These are phyloP conservation scores for Trichoderma atroviride DNA, from an alignment of 2,329 filamentous ascomycete species.

Conservation along the genomic window DNA sequence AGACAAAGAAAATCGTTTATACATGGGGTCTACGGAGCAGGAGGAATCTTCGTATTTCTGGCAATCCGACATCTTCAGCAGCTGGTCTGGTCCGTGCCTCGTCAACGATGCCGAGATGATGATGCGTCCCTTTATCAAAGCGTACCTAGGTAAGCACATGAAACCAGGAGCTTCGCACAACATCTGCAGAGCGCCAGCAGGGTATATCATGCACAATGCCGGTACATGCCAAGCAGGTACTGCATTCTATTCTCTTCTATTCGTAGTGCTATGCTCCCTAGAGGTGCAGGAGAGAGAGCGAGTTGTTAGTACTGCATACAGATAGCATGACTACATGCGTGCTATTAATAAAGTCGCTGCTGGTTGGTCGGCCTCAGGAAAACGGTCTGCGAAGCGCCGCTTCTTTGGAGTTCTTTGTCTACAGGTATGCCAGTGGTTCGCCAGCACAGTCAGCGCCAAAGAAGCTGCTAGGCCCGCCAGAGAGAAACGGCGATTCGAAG, in stretches of 20 bases:
- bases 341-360: conserved; percentile 15
- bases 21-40: background rate
- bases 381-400: background rate
- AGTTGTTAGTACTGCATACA: background rate
- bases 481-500: background rate
- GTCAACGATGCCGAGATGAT: conserved; percentile 8
- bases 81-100: conserved; percentile 7
- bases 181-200: conserved; percentile 2
- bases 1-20: background rate
- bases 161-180: conserved; percentile 17
- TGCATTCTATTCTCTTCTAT: too few species aligned
- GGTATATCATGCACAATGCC: conserved; percentile 6
- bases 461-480: background rate
- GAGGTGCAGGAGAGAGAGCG: background rate
- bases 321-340: background rate
- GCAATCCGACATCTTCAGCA: background rate
- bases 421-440: background rate
- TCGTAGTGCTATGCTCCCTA: background rate
- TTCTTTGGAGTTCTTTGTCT: background rate
- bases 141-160: conserved; percentile 10
- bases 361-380: conserved; percentile 3
- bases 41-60: background rate
- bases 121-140: conserved; percentile 2
- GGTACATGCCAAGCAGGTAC: background rate
- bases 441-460: conserved; percentile 18